Evolutionary conservation across 106 monocot species (phyloP).

Genomic region (Acorus calamus): DNA sequence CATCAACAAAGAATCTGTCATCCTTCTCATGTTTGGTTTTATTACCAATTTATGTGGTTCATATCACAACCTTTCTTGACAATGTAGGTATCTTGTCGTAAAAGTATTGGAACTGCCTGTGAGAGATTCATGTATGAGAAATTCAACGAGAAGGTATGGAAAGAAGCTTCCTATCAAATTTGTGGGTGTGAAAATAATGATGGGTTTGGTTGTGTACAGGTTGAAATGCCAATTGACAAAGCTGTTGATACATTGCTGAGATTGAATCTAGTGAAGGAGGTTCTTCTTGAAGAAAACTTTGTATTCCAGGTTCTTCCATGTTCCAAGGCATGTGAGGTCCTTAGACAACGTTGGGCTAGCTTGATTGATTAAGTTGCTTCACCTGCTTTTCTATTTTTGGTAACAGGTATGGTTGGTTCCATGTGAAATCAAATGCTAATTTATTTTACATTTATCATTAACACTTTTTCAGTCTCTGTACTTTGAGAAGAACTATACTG

Average conservation of each 20-base stretch:
- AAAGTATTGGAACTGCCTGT: constrained; percentile 49
- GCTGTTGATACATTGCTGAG: constrained; percentile 67
- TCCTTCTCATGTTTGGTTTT: too few relatives aligned
- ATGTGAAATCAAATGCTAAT: too few relatives aligned
- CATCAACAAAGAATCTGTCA: too few relatives aligned
- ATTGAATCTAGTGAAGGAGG: constrained; percentile 51
- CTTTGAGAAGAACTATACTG: too few relatives aligned
- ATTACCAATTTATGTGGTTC: too few relatives aligned
- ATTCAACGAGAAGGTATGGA: constrained; percentile 61
- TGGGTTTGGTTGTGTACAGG: constrained; percentile 29
- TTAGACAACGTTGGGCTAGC: constrained; percentile 53
- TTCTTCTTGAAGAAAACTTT: constrained; percentile 16
- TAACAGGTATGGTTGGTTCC: too few relatives aligned
- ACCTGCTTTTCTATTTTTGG: background rate
- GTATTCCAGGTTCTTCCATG: constrained; percentile 44
- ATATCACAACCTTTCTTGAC: background rate
- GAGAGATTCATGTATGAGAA: constrained; percentile 73
- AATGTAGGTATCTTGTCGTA: constrained; percentile 36
- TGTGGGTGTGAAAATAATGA: background rate
- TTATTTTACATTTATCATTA: too few relatives aligned
- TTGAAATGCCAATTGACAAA: constrained; percentile 83
- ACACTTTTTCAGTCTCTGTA: too few relatives aligned
- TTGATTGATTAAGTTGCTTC: constrained; percentile 32
- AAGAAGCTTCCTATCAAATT: background rate
- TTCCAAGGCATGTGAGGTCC: constrained; percentile 42